These are phyloP conservation scores for Penicillium ochrochloron DNA, from an alignment of 495 filamentous ascomycete species.

Conservation along the genomic window DNA sequence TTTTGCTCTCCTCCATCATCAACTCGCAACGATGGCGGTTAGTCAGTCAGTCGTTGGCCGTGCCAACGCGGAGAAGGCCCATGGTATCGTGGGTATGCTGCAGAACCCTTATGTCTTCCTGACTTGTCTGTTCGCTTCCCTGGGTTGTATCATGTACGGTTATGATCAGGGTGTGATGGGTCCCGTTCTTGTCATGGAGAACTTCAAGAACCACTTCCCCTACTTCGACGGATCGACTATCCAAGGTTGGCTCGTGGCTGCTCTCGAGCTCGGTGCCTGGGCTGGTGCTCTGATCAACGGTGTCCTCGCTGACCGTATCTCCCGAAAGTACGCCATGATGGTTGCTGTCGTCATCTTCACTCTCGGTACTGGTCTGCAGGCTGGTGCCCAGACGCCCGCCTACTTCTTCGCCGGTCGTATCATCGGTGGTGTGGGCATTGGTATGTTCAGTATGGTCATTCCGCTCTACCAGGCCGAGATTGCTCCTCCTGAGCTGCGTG, in stretches of 20 bases:
- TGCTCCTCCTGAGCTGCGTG: constrained; percentile 74
- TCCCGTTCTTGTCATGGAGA: constrained; percentile 47
- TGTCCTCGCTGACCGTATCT: constrained; percentile 73
- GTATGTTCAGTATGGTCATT: constrained; percentile 62
- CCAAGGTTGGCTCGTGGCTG: constrained; percentile 77
- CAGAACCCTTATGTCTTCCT: constrained; percentile 44
- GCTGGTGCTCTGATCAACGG: constrained; percentile 75
- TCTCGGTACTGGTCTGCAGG: constrained; percentile 58
- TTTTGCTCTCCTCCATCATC: constrained; percentile 2
- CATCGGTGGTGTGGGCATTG: constrained; percentile 62
- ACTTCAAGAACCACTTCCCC: constrained; percentile 47
- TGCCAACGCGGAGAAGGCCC: constrained; percentile 40
- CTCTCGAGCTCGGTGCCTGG: constrained; percentile 84
- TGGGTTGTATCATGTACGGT: constrained; percentile 65
- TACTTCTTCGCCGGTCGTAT: constrained; percentile 53
- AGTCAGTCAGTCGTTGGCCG: constrained; percentile 44
- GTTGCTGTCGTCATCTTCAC: constrained; percentile 73
- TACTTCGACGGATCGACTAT: constrained; percentile 61
- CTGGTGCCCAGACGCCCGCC: constrained; percentile 40
- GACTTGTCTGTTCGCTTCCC: constrained; percentile 66
- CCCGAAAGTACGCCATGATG: constrained; percentile 77
- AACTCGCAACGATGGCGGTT: constrained; percentile 25
- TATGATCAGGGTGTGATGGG: constrained; percentile 86
- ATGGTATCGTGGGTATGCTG: constrained; percentile 42
- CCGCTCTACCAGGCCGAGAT: constrained; percentile 78